These are phyloP conservation scores for Haematococcus lacustris DNA, from an alignment of 139 green algal species.

Conservation along the genomic window DNA sequence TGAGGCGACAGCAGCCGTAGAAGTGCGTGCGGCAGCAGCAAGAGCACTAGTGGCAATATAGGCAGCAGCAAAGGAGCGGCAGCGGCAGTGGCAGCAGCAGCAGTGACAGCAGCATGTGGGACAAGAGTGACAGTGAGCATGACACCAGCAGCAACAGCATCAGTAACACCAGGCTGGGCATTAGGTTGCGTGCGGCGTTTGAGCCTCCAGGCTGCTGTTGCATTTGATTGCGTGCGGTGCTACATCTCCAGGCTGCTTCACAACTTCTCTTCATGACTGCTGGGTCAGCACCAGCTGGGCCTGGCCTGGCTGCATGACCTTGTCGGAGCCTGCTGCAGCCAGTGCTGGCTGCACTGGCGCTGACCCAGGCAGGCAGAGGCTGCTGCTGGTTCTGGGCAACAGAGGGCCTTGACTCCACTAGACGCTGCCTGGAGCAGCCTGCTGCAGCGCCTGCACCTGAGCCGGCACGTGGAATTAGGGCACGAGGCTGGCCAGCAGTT, in stretches of 20 bases:
- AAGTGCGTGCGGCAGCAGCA: not conserved
- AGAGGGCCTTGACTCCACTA: not conserved
- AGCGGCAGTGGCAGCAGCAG: no score
- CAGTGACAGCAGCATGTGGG: not conserved
- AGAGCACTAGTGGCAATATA: not conserved
- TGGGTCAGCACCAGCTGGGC: no score
- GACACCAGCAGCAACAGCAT: not conserved
- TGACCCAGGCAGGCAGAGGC: not conserved
- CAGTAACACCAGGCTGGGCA: not conserved
- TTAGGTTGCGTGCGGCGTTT: no score
- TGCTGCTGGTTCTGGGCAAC: not conserved
- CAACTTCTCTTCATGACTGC: no score
- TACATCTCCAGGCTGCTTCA: no score
- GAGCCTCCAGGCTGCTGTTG: no score
- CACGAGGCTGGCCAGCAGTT: not conserved
- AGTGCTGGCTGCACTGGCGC: not conserved
- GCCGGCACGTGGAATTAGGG: not conserved
- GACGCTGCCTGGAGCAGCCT: not conserved
- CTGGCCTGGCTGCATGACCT: no score
- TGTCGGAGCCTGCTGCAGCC: not conserved
- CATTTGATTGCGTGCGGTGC: no score
- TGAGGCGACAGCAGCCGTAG: constrained; percentile 5
- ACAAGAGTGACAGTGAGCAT: no score
- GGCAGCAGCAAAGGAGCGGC: not conserved
- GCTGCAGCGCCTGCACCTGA: not conserved